Conservation (phyloP, 2,329 filamentous ascomycete species). For the Colletotrichum sansevieriae region DNA sequence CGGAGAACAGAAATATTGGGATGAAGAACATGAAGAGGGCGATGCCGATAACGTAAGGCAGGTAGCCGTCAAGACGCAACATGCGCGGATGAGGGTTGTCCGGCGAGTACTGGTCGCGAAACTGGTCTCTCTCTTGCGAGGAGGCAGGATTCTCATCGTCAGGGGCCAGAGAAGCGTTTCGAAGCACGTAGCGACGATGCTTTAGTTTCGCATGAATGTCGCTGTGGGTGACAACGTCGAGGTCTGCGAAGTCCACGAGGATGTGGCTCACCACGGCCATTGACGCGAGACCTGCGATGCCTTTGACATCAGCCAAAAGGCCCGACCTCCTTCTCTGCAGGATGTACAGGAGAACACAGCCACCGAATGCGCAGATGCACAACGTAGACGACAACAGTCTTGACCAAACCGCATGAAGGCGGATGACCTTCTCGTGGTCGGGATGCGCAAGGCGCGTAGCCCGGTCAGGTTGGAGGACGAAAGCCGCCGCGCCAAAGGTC, state of each 20-base stretch:
- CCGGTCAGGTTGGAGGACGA: slow-evolving; percentile 68
- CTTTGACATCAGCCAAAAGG: slow-evolving; percentile 75
- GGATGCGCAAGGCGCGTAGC: slow-evolving; percentile 57
- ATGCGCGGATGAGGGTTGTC: slow-evolving; percentile 78
- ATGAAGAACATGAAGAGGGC: slow-evolving; percentile 69
- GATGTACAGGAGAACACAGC: slow-evolving; percentile 69
- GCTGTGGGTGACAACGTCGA: slow-evolving; percentile 75
- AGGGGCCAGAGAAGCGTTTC: slow-evolving; percentile 78
- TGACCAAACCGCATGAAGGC: slow-evolving; percentile 70
- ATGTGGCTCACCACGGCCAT: slow-evolving; percentile 83
- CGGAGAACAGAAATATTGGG: slow-evolving; percentile 72
- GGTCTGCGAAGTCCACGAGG: slow-evolving; percentile 78
- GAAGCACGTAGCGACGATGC: slow-evolving; percentile 74
- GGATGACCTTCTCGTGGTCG: slow-evolving; percentile 63
- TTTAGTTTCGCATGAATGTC: slow-evolving; percentile 78
- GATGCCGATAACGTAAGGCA: slow-evolving; percentile 72
- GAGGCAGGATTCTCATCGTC: slow-evolving; percentile 64
- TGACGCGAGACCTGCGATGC: slow-evolving; percentile 79
- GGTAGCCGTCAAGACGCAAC: slow-evolving; percentile 70
- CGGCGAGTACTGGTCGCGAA: slow-evolving; percentile 62
- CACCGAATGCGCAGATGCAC: slow-evolving; percentile 68
- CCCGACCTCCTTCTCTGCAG: slow-evolving; percentile 75
- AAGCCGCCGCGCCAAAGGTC: slow-evolving; percentile 73
- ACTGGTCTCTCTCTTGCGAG: slow-evolving; percentile 59
- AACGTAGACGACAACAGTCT: slow-evolving; percentile 70